Conservation (phyloP, 176 grass and related monocot species). For the Cenchrus americanus region DNA sequence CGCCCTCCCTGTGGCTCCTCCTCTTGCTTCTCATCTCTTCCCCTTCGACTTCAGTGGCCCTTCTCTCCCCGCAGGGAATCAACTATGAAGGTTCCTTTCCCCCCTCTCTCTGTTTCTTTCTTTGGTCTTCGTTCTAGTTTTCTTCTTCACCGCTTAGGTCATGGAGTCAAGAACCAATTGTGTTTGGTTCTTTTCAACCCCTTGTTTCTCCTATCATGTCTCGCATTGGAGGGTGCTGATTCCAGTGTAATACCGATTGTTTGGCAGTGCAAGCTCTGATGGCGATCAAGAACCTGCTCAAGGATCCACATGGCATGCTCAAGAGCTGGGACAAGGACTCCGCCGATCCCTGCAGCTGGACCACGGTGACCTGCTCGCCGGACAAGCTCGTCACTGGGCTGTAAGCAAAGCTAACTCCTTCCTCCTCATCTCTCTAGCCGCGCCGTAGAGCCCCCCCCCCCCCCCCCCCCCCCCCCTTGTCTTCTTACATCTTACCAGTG, state of each 20-base stretch:
- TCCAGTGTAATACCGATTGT: neutral
- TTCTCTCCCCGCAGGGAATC: conserved; percentile 91
- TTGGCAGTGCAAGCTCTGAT: conserved; percentile 87
- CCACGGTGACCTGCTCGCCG: conserved; percentile 72
- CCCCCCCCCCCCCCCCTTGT: too few relatives aligned
- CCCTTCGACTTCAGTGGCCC: conserved; percentile 39
- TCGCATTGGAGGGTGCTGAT: conserved; percentile 15
- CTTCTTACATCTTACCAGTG: neutral
- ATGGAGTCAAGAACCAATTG: conserved; percentile 3
- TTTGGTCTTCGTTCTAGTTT: neutral
- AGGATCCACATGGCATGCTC: conserved; percentile 75
- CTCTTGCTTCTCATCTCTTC: conserved; percentile 38
- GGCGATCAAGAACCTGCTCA: conserved; percentile 75
- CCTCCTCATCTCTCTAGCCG: too few relatives aligned
- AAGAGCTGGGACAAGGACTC: conserved; percentile 87
- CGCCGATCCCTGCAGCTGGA: conserved; percentile 92
- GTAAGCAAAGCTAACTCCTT: conserved; percentile 41
- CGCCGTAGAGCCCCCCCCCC: too few relatives aligned
- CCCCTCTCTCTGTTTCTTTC: neutral
- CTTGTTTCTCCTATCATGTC: neutral
- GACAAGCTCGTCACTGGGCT: conserved; percentile 62
- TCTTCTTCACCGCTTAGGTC: neutral
- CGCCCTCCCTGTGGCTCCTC: neutral
- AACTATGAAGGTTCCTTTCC: conserved; percentile 75
- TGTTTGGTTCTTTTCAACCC: too few relatives aligned